Percentiles rank a stretch among this genome's conserved stretches.
phyloP scores from a whole-genome alignment of 23 red algal species.

The Gracilaria domingensis region DNA sequence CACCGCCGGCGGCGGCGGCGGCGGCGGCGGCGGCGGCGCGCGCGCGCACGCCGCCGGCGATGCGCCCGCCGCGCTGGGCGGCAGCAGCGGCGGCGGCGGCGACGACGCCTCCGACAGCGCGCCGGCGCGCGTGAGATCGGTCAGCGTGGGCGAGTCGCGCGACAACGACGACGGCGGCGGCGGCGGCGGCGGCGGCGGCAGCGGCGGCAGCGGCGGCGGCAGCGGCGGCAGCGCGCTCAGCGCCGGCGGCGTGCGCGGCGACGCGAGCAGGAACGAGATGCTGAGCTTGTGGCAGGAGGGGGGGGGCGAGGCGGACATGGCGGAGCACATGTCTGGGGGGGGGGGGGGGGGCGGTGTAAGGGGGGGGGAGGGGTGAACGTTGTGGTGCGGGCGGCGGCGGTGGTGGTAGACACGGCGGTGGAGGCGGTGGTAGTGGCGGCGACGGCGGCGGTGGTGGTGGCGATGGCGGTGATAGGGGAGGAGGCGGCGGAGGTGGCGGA shows the following conservation, averaged over 20 bases:
- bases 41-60: background rate
- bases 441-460: too few relatives aligned
- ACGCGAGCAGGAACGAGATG: background rate
- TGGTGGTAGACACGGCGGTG: background rate
- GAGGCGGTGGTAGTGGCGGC: too few relatives aligned
- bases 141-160: background rate
- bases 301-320: too few relatives aligned
- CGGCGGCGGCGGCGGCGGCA: conserved; percentile 1
- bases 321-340: too few relatives aligned
- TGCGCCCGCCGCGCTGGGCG: background rate
- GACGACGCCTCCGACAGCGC: background rate
- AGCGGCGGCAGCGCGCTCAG: conserved; percentile 6
- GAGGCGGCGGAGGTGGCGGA: too few relatives aligned
- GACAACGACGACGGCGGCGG: background rate
- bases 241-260: background rate
- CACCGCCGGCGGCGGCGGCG: background rate
- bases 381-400: background rate
- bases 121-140: background rate
- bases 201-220: background rate
- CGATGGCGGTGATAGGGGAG: too few relatives aligned
- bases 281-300: background rate
- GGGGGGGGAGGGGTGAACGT: background rate
- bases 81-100: background rate
- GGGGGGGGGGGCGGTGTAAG: background rate
- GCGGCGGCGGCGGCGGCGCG: background rate